Evolutionary conservation across 2,329 filamentous ascomycete species (phyloP), one percentile per base, ranked within the genome.

Genomic region (Exserohilum rostratum): DNA sequence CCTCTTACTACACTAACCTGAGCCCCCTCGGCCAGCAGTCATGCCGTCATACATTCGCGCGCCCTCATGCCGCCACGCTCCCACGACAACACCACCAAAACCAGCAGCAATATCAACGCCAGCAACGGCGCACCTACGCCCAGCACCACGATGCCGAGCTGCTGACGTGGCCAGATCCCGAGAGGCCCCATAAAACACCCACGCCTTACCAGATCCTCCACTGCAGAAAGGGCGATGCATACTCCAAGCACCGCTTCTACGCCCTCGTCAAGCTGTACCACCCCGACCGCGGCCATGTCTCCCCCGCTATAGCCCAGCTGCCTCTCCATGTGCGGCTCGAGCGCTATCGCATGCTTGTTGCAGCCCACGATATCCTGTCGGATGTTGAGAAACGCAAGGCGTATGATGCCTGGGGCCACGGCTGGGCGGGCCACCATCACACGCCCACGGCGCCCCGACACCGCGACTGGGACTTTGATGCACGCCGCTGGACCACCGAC

Each of bases 191-290:
- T 40, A 60, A 72, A 13, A 69, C 73, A 22, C 90, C 90, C 1
- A 93, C 93, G 0, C 95, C 95, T 1, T 98, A 99, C 78, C 90
- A 98, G 69, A 90, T 99, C 70, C 87, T 98, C 68, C 81, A 84
- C 29, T 78, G 84, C 60, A 77, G 80, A 49, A 84, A 79, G 64
- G 79, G 80, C 53, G 86, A 85, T 12, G 83, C 86, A 2, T 98
- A 99, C 75, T 88, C 85, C 58, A 98, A 99, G 76, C 78, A 82
- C 38, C 86, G 86, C 55, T 99, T 92, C 82, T 95, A 96, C 76
- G 85, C 93, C 69, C 85, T 99, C 47, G 95, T 96, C 53, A 99
- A 98, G 79, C 81, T 96, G 42, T 99, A 99, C 78, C 95, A 99
- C 71, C 95, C 95, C 0, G 95, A 99, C 75, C 85, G 84, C 55